Evolutionary conservation across 1,139 yeast species (phyloP), one percentile per base, ranked within the genome.

Genomic region (Candida tropicalis): DNA sequence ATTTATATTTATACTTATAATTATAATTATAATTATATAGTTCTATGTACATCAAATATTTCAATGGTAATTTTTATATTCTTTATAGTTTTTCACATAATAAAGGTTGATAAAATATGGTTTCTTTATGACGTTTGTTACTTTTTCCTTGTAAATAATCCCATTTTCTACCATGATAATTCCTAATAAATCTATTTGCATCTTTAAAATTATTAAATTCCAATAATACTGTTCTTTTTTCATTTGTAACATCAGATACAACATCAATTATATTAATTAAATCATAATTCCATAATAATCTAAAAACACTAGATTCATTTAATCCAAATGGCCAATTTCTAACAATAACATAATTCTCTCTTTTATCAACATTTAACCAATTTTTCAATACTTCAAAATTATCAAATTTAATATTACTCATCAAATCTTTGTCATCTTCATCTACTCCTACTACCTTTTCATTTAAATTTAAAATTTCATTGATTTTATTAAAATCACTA

Each of bases 151-250:
- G 62, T 38, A 65, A 54, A 8, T 57, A 53, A 17, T 66, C 69
- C 77, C 77, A 73, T 35, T 54, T 56, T 40, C 66, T 70, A 5
- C 84, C 82, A 57, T 84, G 78, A 56, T 67, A 75, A 47, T 75
- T 75, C n/a, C 79, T 59, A 2, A 76, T 79, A 50, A 83, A 80
- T 39, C 84, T 57, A 25, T 52, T 56, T 0, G 90, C 84, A 49
- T 78, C 79, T 3, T 62, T 58, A n/a, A 55, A 57, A 48, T 70
- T 69, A 11, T 66, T 65, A 55, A 85, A 84, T 37, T 77, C 61
- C 5, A 84, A 59, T 10, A 83, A 59, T 13, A 57, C 58, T 4
- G 60, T 35, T 34, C 64, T 62, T 2, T 55, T 48, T 43, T 65
- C 75, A 10, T 53, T 51, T 13, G 56, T 41, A 0, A 70, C 63